Base-by-base conservation (phyloP, 2,329 filamentous ascomycete species). In the Fusarium subglutinans region DNA sequence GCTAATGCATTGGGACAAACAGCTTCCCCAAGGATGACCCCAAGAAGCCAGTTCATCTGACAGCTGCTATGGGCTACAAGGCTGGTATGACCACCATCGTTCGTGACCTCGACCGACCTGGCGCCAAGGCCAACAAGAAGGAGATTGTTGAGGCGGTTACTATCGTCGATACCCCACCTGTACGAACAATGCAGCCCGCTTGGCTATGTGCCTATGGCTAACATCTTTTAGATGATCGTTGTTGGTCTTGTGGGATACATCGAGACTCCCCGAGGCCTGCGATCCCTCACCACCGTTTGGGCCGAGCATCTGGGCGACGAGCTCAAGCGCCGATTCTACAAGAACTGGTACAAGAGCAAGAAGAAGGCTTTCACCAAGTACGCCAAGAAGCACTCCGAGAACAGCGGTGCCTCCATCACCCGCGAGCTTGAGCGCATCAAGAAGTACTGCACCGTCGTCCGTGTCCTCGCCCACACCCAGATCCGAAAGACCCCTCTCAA, bases 341-440 rank as follows among this genome's bases (percentile, higher is more conserved):
- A 98, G 95, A 99, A 99, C 93, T 99, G 96, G 96, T 99, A 99
- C 94, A 98, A 98, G 93, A 95, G 92, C 91, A 99, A 99, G 95
- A 98, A 98, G 94, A 99, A 99, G 96, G 96, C 96, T 76, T 99
- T 99, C 91, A 99, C 96, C 91, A 98, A 97, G 91, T 99, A 99
- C 89, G 94, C 96, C 90, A 99, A 98, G 94, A 96, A 97, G 92
- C 94, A 98, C 93, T 95, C 96, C 77, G 96, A 98, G 90, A 92
- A 88, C 89, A 93, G 87, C 87, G 95, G 94, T 83, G 89, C 94
- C 81, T 95, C 94, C 83, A 93, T 98, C 90, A 95, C 93, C 87
- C 94, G 94, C 85, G 96, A 99, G 88, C 92, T 99, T 84, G 96
- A 98, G 93, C 95, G 96, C 88, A 98, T 99, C 89, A 98, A 98